Conservation (phyloP, 1,139 yeast genomes). For the Geotrichum phurueaensis region DNA sequence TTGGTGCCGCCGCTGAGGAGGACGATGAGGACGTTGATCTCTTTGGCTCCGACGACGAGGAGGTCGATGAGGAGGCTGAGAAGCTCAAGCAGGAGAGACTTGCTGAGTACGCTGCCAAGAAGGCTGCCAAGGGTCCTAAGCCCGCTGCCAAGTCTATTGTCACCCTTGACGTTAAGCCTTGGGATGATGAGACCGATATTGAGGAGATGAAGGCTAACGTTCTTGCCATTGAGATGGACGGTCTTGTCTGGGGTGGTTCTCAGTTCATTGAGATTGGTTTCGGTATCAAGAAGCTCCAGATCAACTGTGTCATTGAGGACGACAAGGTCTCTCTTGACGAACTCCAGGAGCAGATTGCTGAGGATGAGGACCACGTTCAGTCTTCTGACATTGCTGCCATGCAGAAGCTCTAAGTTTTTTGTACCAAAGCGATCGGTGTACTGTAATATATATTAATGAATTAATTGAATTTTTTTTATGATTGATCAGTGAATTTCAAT, state of each 20-base stretch:
- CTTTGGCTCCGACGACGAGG: conserved; percentile 87
- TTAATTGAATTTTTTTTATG: not conserved
- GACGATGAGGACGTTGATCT: conserved; percentile 90
- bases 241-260: conserved; percentile 98
- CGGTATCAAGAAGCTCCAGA: conserved; percentile 99
- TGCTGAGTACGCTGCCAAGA: conserved; percentile 95
- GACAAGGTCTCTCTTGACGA: conserved; percentile 90
- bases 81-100: conserved; percentile 93
- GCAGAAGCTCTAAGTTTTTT: conserved; percentile 79
- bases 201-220: conserved; percentile 82
- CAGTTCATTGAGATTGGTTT: conserved; percentile 95
- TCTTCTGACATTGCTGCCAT: conserved; percentile 97
- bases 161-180: conserved; percentile 96
- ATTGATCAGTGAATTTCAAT: too few species aligned
- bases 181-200: conserved; percentile 98
- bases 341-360: conserved; percentile 79
- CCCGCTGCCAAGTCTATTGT: conserved; percentile 98
- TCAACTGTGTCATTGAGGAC: conserved; percentile 97
- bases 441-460: not conserved
- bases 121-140: conserved; percentile 95
- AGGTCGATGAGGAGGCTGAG: conserved; percentile 95
- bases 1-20: conserved; percentile 60
- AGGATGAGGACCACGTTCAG: conserved; percentile 98
- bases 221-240: conserved; percentile 78
- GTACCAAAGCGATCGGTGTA: not conserved